These are phyloP conservation scores for Alternaria gaisen DNA, from an alignment of 2,329 filamentous ascomycete species.

Conservation along the genomic window DNA sequence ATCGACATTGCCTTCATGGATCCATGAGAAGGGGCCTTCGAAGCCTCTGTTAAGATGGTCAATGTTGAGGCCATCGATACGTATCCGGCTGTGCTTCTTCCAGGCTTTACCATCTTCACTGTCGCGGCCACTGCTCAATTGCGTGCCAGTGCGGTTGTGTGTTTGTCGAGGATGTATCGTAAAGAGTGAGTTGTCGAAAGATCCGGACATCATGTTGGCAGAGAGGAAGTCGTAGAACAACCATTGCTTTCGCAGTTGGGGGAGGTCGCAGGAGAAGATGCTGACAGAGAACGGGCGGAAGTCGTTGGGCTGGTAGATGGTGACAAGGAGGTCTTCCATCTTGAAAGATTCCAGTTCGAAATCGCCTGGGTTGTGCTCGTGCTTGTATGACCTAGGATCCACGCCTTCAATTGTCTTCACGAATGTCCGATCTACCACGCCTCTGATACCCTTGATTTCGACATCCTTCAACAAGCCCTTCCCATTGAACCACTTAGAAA, in stretches of 20 bases:
- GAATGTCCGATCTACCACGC: constrained; percentile 88
- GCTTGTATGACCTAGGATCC: constrained; percentile 87
- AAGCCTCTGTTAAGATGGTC: constrained; percentile 95
- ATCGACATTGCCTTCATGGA: constrained; percentile 95
- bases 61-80: constrained; percentile 92
- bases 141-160: constrained; percentile 76
- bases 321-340: constrained; percentile 90
- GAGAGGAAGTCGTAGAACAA: constrained; percentile 97
- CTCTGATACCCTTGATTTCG: constrained; percentile 90
- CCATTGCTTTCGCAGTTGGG: constrained; percentile 93
- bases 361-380: constrained; percentile 88
- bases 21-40: constrained; percentile 95
- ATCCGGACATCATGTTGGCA: constrained; percentile 94
- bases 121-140: constrained; percentile 65
- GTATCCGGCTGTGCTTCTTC: constrained; percentile 94
- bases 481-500: constrained; percentile 99
- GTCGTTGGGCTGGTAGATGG: constrained; percentile 85
- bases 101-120: constrained; percentile 74
- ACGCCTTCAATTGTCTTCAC: constrained; percentile 75
- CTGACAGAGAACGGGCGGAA: constrained; percentile 97
- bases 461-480: constrained; percentile 92
- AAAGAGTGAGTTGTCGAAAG: constrained; percentile 93
- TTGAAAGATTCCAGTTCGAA: constrained; percentile 98
- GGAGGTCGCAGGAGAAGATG: constrained; percentile 94
- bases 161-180: constrained; percentile 95